Evolutionary conservation across 2,329 filamentous ascomycete species (phyloP), one percentile per base, ranked within the genome.

Genomic region (Talaromyces islandicus): DNA sequence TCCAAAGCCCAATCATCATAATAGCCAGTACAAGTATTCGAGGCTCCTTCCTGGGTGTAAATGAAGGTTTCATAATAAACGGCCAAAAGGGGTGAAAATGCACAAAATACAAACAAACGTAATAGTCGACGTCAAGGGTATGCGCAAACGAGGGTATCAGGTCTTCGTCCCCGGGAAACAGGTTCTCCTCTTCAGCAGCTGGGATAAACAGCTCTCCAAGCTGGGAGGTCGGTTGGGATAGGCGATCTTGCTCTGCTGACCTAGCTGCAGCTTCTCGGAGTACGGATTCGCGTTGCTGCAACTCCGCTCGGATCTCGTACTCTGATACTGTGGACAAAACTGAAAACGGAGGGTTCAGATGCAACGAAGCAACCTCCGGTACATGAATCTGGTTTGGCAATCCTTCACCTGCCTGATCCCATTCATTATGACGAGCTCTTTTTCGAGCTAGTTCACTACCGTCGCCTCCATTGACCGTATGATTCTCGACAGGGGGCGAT

Each of bases 1-100:
- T 54, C 69, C 71, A 71, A 30, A 72, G 30, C 1, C 68, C 70
- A 46, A 72, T 65, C 4, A 63, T 67, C 1, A 68, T 58, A 60
- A 71, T 68, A 12, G 70, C 68, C 24, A 72, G 66, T 2, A 71
- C 29, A n/a, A 73, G 64, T 32, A 73, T 46, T 0, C 67, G 65
- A 0, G 63, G 61, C 56, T 72, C 71, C 2, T 52, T 50, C 9
- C 41, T 41, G 0, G 63, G 19, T 14, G 63, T 46, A 46, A 73
- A 73, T 4, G 68, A 57, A 1, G 32, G 59, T 56, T 52, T 58
- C 43, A 70, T 66, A 9, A 73, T 41, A n/a, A 73, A 71, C 0
- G 69, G 62, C 71, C 71, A 73, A 35, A 59, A 53, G 0, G 67
- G 65, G 24, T 72, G 67, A 19, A 72, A 72, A 14, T 54, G 7